phyloP scores from a whole-genome alignment of 2,329 filamentous ascomycete genomes.

The Diaporthe helianthi region DNA sequence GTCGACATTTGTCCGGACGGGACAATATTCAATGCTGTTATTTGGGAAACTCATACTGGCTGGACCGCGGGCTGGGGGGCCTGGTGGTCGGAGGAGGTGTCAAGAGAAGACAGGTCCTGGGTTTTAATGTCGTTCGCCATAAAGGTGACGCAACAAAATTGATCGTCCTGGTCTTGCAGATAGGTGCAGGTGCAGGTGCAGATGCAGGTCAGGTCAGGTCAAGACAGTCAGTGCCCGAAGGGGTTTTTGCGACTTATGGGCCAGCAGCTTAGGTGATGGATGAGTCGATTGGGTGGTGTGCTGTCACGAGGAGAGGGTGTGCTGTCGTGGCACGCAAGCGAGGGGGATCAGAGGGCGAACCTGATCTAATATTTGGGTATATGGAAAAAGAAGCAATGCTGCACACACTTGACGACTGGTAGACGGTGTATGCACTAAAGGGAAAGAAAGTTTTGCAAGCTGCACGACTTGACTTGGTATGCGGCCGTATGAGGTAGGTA shows the following conservation, averaged over 20 bases:
- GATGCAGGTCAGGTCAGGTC: conserved; percentile 32
- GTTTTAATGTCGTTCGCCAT: conserved; percentile 43
- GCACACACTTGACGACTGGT: conserved; percentile 26
- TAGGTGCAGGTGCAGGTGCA: conserved; percentile 11
- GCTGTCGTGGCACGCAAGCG: conserved; percentile 35
- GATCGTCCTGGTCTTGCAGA: conserved; percentile 36
- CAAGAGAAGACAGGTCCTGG: conserved; percentile 41
- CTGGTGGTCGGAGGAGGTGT: conserved; percentile 40
- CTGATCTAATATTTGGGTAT: conserved; percentile 30
- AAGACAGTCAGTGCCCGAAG: conserved; percentile 33
- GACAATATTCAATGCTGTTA: conserved; percentile 47
- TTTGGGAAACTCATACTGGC: conserved; percentile 52
- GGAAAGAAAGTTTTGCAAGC: conserved; percentile 23
- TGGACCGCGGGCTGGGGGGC: conserved; percentile 39
- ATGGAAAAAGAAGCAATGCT: conserved; percentile 28
- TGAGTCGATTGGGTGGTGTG: conserved; percentile 31
- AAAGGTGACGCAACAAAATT: conserved; percentile 35
- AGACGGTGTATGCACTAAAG: conserved; percentile 25
- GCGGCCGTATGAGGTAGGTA: conserved; percentile 14
- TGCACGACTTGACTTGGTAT: conserved; percentile 21
- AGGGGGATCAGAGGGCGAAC: conserved; percentile 31
- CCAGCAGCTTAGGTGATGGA: conserved; percentile 26
- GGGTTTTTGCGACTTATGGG: conserved; percentile 30
- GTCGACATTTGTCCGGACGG: conserved; percentile 49
- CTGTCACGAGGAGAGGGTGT: conserved; percentile 32